These are phyloP conservation scores for Fusarium sp. DNA, from an alignment of 2,329 filamentous ascomycete species.

Conservation along the genomic window DNA sequence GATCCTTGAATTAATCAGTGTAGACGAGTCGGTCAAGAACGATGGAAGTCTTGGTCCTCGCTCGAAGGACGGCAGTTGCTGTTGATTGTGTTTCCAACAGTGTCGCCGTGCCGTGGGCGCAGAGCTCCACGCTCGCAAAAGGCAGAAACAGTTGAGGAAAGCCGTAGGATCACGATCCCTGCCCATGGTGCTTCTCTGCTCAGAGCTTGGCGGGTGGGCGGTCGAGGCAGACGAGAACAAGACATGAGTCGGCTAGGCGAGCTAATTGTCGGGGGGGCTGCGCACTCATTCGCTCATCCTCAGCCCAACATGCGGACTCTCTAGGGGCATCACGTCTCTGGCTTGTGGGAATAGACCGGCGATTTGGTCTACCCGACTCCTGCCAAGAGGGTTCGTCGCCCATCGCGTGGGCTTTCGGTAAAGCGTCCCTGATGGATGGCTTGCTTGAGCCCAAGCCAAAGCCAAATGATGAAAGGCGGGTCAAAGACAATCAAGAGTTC, in stretches of 20 bases:
- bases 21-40: slow-evolving; percentile 9
- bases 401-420: slow-evolving; percentile 13
- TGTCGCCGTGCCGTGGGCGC: slow-evolving; percentile 20
- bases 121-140: slow-evolving; percentile 19
- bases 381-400: slow-evolving; percentile 28
- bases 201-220: slow-evolving; percentile 30
- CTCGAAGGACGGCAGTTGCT: slow-evolving; percentile 26
- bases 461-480: slow-evolving; percentile 16
- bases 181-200: slow-evolving; percentile 34
- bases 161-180: slow-evolving; percentile 43
- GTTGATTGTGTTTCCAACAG: slow-evolving; percentile 12
- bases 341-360: slow-evolving; percentile 24
- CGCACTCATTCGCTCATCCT: slow-evolving; percentile 20
- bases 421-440: slow-evolving; percentile 18
- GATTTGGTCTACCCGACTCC: slow-evolving; percentile 9
- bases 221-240: slow-evolving; percentile 31
- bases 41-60: slow-evolving; percentile 18
- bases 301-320: slow-evolving; percentile 7
- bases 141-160: slow-evolving; percentile 32
- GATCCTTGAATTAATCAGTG: neutral
- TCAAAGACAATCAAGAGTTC: slow-evolving; percentile 28
- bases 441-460: neutral
- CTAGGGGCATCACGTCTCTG: slow-evolving; percentile 4
- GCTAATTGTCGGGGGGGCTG: slow-evolving; percentile 25
- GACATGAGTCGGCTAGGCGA: slow-evolving; percentile 21